Evolutionary conservation across 768 basidiomycete species (phyloP).

Genomic region (Porphyrellus cyaneotinctus): DNA sequence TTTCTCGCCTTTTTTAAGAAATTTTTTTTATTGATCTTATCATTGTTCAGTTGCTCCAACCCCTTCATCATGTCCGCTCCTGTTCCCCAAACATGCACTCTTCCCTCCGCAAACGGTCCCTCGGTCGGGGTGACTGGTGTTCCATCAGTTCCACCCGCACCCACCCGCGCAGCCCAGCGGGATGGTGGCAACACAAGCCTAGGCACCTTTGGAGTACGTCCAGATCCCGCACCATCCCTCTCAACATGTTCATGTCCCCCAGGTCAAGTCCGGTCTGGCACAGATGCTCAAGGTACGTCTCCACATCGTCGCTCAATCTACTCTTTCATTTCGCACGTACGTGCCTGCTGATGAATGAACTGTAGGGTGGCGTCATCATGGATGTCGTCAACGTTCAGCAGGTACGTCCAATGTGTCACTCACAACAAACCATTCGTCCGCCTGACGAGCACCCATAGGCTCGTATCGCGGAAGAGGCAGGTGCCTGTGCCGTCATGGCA

Average conservation of each 20-base stretch:
- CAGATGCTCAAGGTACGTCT: constrained; percentile 87
- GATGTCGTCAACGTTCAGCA: constrained; percentile 85
- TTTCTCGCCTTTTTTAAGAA: not conserved
- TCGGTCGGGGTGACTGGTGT: not conserved
- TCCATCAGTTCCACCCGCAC: constrained; percentile 30
- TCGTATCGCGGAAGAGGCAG: constrained; percentile 94
- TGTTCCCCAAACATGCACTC: not conserved
- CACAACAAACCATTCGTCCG: not conserved
- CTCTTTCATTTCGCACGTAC: not conserved
- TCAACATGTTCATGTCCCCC: constrained; percentile 1
- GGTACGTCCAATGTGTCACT: constrained; percentile 24
- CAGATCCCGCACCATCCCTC: not conserved
- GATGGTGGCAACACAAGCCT: constrained; percentile 56
- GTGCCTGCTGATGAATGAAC: not conserved
- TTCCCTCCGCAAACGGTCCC: constrained; percentile 4
- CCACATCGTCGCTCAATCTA: not conserved
- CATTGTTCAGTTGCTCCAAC: not conserved
- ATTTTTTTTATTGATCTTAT: not conserved
- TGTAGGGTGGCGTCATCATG: constrained; percentile 87
- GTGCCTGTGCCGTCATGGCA: constrained; percentile 98
- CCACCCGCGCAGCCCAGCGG: constrained; percentile 47
- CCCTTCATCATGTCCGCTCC: constrained; percentile 15
- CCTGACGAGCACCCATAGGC: constrained; percentile 47
- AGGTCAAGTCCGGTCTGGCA: constrained; percentile 92
- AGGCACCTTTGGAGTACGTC: constrained; percentile 67